phyloP scores from a whole-genome alignment of 768 basidiomycete species.

The Mycena chlorophos region DNA sequence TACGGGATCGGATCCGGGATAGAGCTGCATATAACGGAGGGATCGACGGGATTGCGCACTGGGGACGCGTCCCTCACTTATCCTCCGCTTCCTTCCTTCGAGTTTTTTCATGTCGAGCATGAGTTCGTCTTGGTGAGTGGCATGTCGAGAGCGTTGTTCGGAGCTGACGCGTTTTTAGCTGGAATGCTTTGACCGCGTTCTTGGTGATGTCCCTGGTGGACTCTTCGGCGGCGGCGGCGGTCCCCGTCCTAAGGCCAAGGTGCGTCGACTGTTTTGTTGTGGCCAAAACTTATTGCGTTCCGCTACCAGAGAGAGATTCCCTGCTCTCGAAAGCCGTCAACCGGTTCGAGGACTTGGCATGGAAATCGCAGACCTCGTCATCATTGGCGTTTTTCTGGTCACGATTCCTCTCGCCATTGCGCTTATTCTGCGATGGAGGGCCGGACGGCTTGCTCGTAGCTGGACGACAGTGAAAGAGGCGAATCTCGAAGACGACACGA shows the following conservation, averaged over 20 bases:
- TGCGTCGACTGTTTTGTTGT: not conserved
- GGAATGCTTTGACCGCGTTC: not conserved
- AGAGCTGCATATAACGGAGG: too few species aligned
- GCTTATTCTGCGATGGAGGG: constrained; percentile 2
- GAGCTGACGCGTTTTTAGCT: not conserved
- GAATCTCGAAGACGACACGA: not conserved
- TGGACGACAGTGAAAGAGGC: not conserved
- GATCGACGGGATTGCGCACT: too few species aligned
- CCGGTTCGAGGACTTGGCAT: not conserved
- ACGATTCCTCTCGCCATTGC: not conserved
- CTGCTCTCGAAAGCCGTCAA: not conserved
- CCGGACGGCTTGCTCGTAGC: not conserved
- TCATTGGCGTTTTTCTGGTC: not conserved
- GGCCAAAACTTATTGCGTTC: not conserved
- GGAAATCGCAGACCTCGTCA: not conserved
- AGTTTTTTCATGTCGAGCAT: too few species aligned
- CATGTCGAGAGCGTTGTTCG: not conserved
- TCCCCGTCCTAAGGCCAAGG: not conserved
- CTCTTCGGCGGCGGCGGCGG: not conserved
- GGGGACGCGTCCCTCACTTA: too few species aligned
- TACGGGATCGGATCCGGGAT: too few species aligned
- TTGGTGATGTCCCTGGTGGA: not conserved
- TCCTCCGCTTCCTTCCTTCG: too few species aligned
- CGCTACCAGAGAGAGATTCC: not conserved
- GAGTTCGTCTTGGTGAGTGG: not conserved